Base-by-base conservation (phyloP, 2,329 filamentous ascomycete species). In the Fusarium coffeatum region DNA sequence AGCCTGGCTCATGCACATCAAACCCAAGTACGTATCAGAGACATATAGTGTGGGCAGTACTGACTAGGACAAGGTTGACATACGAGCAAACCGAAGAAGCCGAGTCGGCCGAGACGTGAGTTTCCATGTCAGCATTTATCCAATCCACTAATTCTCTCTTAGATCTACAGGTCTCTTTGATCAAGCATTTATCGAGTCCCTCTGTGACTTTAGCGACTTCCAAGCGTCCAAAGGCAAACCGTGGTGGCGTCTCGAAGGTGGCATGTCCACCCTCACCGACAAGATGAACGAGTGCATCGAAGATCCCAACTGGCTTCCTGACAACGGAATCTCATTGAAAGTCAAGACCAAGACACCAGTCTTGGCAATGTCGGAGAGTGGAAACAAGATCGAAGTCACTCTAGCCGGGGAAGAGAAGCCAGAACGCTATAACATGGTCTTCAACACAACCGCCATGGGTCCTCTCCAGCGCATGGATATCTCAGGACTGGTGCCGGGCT, bases 201-300 rank as follows among this genome's bases (percentile, higher is more conserved):
- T 71, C 0, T 71, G 66, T 5, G 68, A 71, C 15, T 70, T 60
- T 2, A 70, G 57, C 6, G 66, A 71, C 12, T 71, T 71, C 2
- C 68, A 70, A 23, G 62, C 58, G 0, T 54, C 63, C 0, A 41
- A 20, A 1, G 27, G 42, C 0, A 57, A 60, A 1, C n/a, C 20
- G 1, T 70, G 66, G 68, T 66, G 32, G 25, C 68, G 68, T 7
- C 30, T 70, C 1, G 66, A 69, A 2, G 68, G 63, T 4, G 68
- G 68, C n/a, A 71, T 70, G 68, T 64, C 66, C 2, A 45, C 54
- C 0, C n/a, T 68, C 28, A 68, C 63, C 0, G 48, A 71, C 2
- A 55, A 57, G 48, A 71, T 71, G 68, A 51, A 65, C 4, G 0
- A 64, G 4, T 50, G 40, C 3, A 34, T 68, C 0, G 28, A 42